Base-by-base conservation (phyloP, 176 grass and related monocot genomes). In the Dactylis glomerata region DNA sequence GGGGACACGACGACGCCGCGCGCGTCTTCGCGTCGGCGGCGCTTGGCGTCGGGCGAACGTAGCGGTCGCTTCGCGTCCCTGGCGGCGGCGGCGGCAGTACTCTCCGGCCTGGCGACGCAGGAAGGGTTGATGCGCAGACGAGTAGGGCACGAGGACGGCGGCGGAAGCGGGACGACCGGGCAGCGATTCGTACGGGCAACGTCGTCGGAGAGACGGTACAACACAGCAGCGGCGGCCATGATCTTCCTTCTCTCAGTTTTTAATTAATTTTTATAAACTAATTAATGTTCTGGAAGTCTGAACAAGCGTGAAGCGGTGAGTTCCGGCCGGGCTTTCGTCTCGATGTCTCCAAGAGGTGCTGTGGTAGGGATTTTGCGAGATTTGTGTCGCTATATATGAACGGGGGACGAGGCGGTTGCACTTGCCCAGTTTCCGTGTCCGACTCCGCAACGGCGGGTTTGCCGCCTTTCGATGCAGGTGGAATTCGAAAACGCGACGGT, bases 201-300 rank as follows among this genome's bases (percentile, higher is more conserved):
- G 37, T 42, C 49, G 1, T 38, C 19, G 5, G 37, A 42, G 9
- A 42, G 5, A 5, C 52, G 17, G 83, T 69, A 13, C 19, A 22
- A 5, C 36, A 56, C 47, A 2, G 61, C 24, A 10, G 52, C 51
- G 64, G 75, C 63, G 64, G 75, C 63, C 76, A 86, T 86, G 50
- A 11, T 32, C 17, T 6, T 13, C 2, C 6, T 47, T 61, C 12
- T n/a, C n/a, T n/a, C 8, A 42, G 41, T 10, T 42, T 42, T 10
- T 42, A 42, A 10, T 42, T 41, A 41, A n/a, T n/a, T n/a, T n/a
- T n/a, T n/a, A n/a, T n/a, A n/a, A n/a, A n/a, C n/a, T n/a, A 10
- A 10, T 42, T 42, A 42, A 10, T 2, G 1, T 42, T 5, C 34
- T 22, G 12, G 31, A 32, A 42, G 5, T 7, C 49, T 40, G 14